phyloP scores from a whole-genome alignment of 1,284 basidiomycete species.

The Ustilago sp. region DNA sequence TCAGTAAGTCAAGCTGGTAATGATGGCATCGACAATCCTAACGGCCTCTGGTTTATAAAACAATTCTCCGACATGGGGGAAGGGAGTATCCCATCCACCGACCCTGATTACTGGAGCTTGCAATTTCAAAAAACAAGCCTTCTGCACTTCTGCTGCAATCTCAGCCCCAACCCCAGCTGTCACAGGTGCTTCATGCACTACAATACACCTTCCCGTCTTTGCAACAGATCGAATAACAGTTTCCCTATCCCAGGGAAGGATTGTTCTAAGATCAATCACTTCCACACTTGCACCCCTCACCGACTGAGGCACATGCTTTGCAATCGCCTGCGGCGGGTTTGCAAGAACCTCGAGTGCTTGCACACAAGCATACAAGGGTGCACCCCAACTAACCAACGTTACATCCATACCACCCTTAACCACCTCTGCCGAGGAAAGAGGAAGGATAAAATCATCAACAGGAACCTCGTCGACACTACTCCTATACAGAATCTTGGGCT shows the following conservation, averaged over 20 bases:
- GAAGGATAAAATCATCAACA: constrained; percentile 84
- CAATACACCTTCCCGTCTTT: constrained; percentile 61
- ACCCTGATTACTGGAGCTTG: constrained; percentile 55
- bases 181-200: constrained; percentile 64
- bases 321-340: constrained; percentile 78
- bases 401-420: constrained; percentile 81
- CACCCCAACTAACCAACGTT: constrained; percentile 90
- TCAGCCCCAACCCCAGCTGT: constrained; percentile 61
- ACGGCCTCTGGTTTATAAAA: constrained; percentile 62
- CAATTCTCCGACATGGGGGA: constrained; percentile 58
- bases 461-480: constrained; percentile 93
- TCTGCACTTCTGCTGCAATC: constrained; percentile 58
- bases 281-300: constrained; percentile 83
- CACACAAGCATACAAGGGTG: constrained; percentile 90
- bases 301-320: constrained; percentile 77
- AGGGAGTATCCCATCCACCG: constrained; percentile 60
- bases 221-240: constrained; percentile 65
- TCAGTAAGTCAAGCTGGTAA: constrained; percentile 45
- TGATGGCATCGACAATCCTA: constrained; percentile 53
- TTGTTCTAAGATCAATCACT: constrained; percentile 88
- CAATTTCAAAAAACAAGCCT: constrained; percentile 58
- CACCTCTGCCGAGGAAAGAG: constrained; percentile 82
- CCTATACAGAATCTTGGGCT: constrained; percentile 89
- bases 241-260: constrained; percentile 88
- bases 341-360: constrained; percentile 78